Conservation (phyloP, 441 rosid genomes). For the Jatropha podagrica region DNA sequence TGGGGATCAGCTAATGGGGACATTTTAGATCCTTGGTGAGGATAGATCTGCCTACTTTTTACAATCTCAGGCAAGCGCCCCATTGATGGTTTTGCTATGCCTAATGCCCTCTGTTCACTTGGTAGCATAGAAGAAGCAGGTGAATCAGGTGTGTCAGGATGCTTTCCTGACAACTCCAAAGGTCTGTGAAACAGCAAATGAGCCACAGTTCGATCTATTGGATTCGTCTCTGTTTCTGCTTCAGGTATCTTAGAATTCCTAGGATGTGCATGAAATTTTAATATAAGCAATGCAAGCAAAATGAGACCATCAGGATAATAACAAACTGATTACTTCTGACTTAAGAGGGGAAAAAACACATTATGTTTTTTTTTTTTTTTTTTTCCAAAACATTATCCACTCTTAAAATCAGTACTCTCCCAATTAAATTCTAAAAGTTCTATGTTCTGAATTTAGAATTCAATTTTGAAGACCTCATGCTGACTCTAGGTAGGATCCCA, state of each 20-base stretch:
- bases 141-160: constrained; percentile 59
- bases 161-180: constrained; percentile 47
- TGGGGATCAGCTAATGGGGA: constrained; percentile 28
- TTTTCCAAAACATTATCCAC: not conserved
- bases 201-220: constrained; percentile 85
- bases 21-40: constrained; percentile 38
- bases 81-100: constrained; percentile 26
- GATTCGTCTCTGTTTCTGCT: constrained; percentile 85
- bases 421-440: not conserved
- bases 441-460: not conserved
- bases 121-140: constrained; percentile 49
- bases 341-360: not conserved
- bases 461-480: not conserved
- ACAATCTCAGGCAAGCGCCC: constrained; percentile 36
- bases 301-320: not conserved
- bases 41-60: constrained; percentile 33
- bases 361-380: not conserved
- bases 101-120: constrained; percentile 39
- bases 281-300: not conserved
- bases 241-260: constrained; percentile 51
- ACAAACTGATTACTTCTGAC: not conserved
- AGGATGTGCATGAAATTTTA: constrained; percentile 15
- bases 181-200: constrained; percentile 90
- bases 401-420: not conserved
- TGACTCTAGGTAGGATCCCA: not conserved